Evolutionary conservation across 352 stramenopile species (phyloP).

Genomic region (Phytophthora foliorum): DNA sequence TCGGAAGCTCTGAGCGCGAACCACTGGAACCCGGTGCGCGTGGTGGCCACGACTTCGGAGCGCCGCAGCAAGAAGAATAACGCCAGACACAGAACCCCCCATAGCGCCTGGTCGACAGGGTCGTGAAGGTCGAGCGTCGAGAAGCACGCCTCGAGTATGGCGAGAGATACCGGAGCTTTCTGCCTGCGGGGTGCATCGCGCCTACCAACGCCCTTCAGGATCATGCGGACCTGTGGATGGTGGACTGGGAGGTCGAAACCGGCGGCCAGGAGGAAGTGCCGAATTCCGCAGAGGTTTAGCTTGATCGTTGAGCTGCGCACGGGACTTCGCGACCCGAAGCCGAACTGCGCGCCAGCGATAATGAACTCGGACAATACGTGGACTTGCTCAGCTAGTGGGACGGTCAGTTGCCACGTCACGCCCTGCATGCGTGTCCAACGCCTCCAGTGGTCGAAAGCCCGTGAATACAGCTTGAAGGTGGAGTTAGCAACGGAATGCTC

Average conservation of each 20-base stretch:
- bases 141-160: neutral
- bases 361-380: too few relatives aligned
- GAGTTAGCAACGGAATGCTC: constrained; percentile 18
- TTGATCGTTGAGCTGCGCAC: constrained; percentile 4
- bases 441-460: neutral
- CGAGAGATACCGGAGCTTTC: neutral
- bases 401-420: neutral
- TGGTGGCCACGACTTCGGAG: constrained; percentile 10
- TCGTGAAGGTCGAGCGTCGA: neutral
- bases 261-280: neutral
- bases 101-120: neutral
- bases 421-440: neutral
- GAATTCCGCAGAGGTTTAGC: neutral
- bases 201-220: neutral
- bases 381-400: too few relatives aligned
- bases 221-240: constrained; percentile 14
- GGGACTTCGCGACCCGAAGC: neutral
- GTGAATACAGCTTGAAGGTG: constrained; percentile 2
- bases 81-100: constrained; percentile 10
- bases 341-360: too few relatives aligned
- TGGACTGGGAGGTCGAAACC: neutral
- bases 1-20: neutral
- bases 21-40: neutral
- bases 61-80: constrained; percentile 23
- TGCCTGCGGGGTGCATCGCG: neutral